Evolutionary conservation across 352 stramenopile genomes (phyloP).

Genomic region (Elongisporangium anandrum): DNA sequence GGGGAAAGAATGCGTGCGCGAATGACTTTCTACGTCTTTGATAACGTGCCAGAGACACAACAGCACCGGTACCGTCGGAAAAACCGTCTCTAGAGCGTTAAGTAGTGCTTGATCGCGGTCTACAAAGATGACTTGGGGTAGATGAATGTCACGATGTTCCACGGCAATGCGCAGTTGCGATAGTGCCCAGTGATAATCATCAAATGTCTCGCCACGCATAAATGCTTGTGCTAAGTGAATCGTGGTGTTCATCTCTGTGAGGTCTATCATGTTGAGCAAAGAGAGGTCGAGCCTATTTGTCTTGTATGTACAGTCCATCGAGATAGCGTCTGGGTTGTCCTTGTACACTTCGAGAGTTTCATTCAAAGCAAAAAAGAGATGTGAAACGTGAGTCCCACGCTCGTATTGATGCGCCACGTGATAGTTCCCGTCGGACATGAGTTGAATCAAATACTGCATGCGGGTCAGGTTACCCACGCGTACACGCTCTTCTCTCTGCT

Average conservation of each 20-base stretch:
- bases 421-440: background rate
- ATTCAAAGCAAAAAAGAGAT: slow-evolving; percentile 9
- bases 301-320: too few species aligned
- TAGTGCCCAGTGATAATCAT: slow-evolving; percentile 8
- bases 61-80: too few species aligned
- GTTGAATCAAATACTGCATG: slow-evolving; percentile 3
- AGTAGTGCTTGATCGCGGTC: slow-evolving; percentile 6
- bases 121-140: slow-evolving; percentile 3
- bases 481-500: background rate
- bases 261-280: slow-evolving; percentile 15
- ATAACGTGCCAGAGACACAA: too few species aligned
- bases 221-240: slow-evolving; percentile 15
- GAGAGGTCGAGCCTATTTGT: slow-evolving; percentile 3
- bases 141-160: background rate
- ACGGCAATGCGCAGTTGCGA: background rate
- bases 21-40: background rate
- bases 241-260: slow-evolving; percentile 18
- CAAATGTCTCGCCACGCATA: background rate
- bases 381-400: background rate
- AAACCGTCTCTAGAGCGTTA: background rate
- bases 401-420: slow-evolving; percentile 1
- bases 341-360: slow-evolving; percentile 9
- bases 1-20: background rate
- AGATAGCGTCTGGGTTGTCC: slow-evolving; percentile 10
- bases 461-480: background rate